Conservation (phyloP, 2,329 filamentous ascomycete genomes). For the Penicillium sp. region DNA sequence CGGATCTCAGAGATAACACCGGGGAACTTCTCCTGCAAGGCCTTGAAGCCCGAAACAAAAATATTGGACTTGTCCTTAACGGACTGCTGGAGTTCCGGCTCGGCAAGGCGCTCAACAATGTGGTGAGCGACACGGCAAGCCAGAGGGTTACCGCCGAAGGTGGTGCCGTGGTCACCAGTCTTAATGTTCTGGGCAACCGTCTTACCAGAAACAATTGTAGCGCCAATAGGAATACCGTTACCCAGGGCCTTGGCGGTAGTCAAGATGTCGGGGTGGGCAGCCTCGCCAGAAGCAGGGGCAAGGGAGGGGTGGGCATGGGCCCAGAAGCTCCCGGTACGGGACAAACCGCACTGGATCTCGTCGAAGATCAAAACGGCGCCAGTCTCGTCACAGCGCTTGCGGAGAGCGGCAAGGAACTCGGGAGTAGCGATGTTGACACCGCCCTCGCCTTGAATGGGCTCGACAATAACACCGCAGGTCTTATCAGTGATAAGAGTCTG, state of each 20-base stretch:
- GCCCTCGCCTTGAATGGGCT: constrained; percentile 96
- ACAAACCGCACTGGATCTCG: constrained; percentile 93
- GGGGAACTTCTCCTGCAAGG: constrained; percentile 62
- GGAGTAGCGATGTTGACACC: constrained; percentile 81
- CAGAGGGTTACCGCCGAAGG: constrained; percentile 89
- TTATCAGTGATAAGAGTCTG: constrained; percentile 72
- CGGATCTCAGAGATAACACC: constrained; percentile 73
- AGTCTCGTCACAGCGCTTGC: constrained; percentile 78
- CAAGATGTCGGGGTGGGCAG: constrained; percentile 88
- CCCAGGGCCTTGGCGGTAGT: constrained; percentile 95
- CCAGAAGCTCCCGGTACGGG: constrained; percentile 86
- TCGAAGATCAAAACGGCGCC: constrained; percentile 90
- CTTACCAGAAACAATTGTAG: constrained; percentile 65
- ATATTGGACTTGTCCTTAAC: constrained; percentile 67
- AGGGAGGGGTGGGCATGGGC: constrained; percentile 72
- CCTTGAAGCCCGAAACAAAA: constrained; percentile 59
- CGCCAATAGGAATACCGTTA: constrained; percentile 93
- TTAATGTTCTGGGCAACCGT: constrained; percentile 67
- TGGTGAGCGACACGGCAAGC: constrained; percentile 82
- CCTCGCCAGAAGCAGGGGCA: constrained; percentile 45
- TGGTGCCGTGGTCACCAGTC: constrained; percentile 86
- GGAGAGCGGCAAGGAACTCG: constrained; percentile 82
- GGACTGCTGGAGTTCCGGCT: constrained; percentile 65
- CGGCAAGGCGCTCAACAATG: constrained; percentile 74
- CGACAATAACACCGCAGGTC: constrained; percentile 92